phyloP scores from a whole-genome alignment of 2,329 filamentous ascomycete species.

The Teratosphaeriaceae sp. region DNA sequence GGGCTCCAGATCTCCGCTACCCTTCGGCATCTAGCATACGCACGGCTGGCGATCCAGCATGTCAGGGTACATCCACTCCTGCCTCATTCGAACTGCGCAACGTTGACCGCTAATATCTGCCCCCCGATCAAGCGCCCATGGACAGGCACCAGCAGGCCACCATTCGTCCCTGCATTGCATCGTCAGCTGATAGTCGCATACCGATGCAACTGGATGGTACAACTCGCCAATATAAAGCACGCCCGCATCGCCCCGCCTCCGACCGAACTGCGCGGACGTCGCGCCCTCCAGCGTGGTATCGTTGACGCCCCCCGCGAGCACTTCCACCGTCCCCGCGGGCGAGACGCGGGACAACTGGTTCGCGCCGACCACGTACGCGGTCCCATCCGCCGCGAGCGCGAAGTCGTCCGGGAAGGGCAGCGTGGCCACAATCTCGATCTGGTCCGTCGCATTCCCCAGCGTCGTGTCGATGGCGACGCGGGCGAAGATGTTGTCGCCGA shows the following conservation, averaged over 20 bases:
- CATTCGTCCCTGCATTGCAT: constrained; percentile 4
- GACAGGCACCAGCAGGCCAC: constrained; percentile 3
- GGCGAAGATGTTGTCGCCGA: constrained; percentile 3
- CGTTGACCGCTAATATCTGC: constrained; percentile 6
- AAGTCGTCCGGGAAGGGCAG: constrained; percentile 3
- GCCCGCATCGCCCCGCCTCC: constrained; percentile 3
- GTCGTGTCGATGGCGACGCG: not conserved
- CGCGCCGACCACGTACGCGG: constrained; percentile 1
- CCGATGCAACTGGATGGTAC: no score
- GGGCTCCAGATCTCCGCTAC: no score
- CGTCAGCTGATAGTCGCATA: no score
- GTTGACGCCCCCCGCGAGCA: constrained; percentile 5
- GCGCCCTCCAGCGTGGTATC: constrained; percentile 1
- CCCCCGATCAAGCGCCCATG: constrained; percentile 3
- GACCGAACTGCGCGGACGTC: constrained; percentile 6
- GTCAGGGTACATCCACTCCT: no score
- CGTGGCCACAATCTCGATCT: not conserved
- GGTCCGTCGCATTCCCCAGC: constrained; percentile 1
- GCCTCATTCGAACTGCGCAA: constrained; percentile 1
- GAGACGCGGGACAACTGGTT: constrained; percentile 1
- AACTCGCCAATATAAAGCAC: constrained; percentile 7
- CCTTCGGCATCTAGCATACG: no score
- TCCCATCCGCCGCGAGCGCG: constrained; percentile 4
- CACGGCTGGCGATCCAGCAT: no score
- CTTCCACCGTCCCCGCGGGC: not conserved